These are phyloP conservation scores for Nothophoma quercina DNA, from an alignment of 2,329 filamentous ascomycete genomes.

Conservation along the genomic window DNA sequence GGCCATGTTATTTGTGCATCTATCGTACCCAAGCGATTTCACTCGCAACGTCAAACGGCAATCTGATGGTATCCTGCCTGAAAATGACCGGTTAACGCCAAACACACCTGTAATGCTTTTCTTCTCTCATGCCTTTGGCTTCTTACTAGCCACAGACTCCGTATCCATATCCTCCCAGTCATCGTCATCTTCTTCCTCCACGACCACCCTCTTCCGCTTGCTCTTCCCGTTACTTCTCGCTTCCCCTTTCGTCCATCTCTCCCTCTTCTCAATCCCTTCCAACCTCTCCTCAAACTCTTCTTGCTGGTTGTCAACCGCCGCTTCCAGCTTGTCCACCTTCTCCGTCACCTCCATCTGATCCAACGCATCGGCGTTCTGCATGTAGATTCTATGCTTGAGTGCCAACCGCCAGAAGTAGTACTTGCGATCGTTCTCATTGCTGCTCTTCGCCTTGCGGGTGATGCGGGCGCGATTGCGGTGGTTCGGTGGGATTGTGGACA, in stretches of 20 bases:
- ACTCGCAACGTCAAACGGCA: no score
- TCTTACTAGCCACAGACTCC: constrained; percentile 25
- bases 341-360: constrained; percentile 73
- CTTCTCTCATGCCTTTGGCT: constrained; percentile 24
- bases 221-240: constrained; percentile 26
- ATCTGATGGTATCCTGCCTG: constrained; percentile 12
- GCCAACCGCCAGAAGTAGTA: constrained; percentile 77
- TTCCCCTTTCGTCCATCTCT: constrained; percentile 29
- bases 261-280: constrained; percentile 53
- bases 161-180: constrained; percentile 46
- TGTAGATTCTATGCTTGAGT: constrained; percentile 79
- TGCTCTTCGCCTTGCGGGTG: constrained; percentile 54
- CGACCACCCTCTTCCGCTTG: constrained; percentile 47
- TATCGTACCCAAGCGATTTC: no score
- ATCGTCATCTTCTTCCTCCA: constrained; percentile 50
- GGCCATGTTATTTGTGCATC: no score
- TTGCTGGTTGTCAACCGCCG: constrained; percentile 72
- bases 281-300: constrained; percentile 76
- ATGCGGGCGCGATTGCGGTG: constrained; percentile 59
- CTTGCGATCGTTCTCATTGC: constrained; percentile 65
- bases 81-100: constrained; percentile 4
- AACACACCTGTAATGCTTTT: constrained; percentile 3
- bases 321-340: constrained; percentile 74
- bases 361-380: constrained; percentile 75
- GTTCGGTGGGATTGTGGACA: constrained; percentile 61